Conservation (phyloP, 169 alveolate genomes). For the Eimeria necatrix region DNA sequence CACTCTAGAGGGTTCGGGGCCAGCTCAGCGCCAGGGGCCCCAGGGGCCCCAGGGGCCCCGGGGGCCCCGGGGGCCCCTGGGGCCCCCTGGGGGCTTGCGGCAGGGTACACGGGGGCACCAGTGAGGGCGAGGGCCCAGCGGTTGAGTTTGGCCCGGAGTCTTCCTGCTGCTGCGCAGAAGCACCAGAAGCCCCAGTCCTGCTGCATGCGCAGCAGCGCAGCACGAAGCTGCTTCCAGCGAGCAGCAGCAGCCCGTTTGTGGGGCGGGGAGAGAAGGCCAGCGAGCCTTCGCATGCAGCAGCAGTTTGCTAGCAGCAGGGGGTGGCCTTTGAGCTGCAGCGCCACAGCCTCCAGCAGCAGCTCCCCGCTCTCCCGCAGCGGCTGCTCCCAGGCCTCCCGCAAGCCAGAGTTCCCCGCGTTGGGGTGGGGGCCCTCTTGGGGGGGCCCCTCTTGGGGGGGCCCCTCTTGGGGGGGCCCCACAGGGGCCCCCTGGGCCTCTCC, state of each 20-base stretch:
- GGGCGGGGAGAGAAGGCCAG: neutral
- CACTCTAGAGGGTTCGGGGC: neutral
- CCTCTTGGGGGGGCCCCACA: neutral
- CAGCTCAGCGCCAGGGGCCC: neutral
- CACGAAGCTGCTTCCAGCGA: neutral
- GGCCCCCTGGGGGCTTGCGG: neutral
- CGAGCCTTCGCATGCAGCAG: neutral
- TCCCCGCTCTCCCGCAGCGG: neutral
- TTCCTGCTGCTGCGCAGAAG: conserved; percentile 34
- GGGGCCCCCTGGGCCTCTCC: too few species aligned
- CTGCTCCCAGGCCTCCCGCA: too few species aligned
- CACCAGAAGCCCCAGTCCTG: conserved; percentile 57
- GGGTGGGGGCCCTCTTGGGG: too few species aligned
- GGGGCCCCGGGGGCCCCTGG: neutral
- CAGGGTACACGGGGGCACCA: neutral
- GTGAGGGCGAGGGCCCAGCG: neutral
- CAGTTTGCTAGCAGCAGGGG: neutral
- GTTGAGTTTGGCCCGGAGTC: neutral
- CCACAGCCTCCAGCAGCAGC: neutral
- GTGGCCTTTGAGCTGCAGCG: neutral
- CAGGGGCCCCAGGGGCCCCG: neutral
- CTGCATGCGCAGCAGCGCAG: conserved; percentile 4
- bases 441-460: conserved; percentile 22
- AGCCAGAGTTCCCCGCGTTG: too few species aligned
- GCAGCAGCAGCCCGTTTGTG: neutral